These are phyloP conservation scores for Asterophora parasitica DNA, from an alignment of 768 basidiomycete species.

Conservation along the genomic window DNA sequence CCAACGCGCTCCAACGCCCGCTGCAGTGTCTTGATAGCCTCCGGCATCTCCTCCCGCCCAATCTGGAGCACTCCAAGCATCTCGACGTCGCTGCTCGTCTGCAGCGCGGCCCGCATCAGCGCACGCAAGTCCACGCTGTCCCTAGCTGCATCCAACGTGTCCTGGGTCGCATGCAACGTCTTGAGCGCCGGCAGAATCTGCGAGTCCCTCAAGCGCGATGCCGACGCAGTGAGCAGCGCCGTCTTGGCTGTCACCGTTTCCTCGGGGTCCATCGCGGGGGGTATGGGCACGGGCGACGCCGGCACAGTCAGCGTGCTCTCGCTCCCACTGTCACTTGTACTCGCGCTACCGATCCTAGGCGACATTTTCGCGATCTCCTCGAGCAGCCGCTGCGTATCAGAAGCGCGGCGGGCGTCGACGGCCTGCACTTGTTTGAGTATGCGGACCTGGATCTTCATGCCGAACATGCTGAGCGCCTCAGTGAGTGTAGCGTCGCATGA, in stretches of 20 bases:
- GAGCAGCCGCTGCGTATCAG: slow-evolving; percentile 15
- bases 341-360: neutral
- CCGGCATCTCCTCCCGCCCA: slow-evolving; percentile 65
- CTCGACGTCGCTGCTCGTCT: slow-evolving; percentile 54
- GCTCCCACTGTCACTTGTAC: no score
- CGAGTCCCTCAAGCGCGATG: slow-evolving; percentile 7
- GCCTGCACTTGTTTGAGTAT: slow-evolving; percentile 44
- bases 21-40: slow-evolving; percentile 78
- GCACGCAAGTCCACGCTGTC: slow-evolving; percentile 55
- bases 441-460: slow-evolving; percentile 53
- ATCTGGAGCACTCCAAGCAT: slow-evolving; percentile 62
- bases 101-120: slow-evolving; percentile 55
- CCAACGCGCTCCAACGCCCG: slow-evolving; percentile 52
- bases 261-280: neutral
- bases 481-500: slow-evolving; percentile 49
- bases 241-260: neutral
- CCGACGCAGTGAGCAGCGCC: neutral
- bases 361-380: slow-evolving; percentile 20
- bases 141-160: slow-evolving; percentile 40
- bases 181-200: slow-evolving; percentile 21
- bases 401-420: slow-evolving; percentile 30
- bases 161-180: slow-evolving; percentile 31
- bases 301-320: slow-evolving; percentile 1
- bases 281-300: slow-evolving; percentile 9
- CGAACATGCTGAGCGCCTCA: slow-evolving; percentile 57